Evolutionary conservation across 345 rosid genomes (phyloP).

Genomic region (Bretschneidera sinensis): DNA sequence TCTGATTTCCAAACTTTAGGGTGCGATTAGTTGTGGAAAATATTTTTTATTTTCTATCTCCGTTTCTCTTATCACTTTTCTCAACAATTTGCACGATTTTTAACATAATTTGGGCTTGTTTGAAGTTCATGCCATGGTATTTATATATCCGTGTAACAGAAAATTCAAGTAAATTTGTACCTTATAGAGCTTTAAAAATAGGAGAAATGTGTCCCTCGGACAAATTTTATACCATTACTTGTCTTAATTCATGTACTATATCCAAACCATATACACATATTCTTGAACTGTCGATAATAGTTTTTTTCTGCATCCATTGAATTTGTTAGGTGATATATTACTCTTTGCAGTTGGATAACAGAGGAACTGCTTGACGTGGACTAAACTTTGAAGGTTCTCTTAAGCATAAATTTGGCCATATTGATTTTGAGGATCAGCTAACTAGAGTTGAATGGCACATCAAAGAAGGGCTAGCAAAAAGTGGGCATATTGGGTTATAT

Average conservation of each 20-base stretch:
- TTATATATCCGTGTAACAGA: too few species aligned
- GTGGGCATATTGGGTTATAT: slow-evolving; percentile 64
- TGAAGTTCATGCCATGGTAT: background rate
- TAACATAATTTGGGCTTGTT: background rate
- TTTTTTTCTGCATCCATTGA: background rate
- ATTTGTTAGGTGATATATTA: background rate
- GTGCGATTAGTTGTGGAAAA: too few species aligned
- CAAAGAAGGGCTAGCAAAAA: slow-evolving; percentile 64
- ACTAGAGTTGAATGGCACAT: slow-evolving; percentile 84
- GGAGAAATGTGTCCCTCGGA: too few species aligned
- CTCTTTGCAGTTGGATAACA: slow-evolving; percentile 70
- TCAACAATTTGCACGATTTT: too few species aligned
- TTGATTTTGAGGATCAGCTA: slow-evolving; percentile 81
- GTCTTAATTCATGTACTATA: background rate
- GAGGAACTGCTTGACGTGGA: slow-evolving; percentile 93
- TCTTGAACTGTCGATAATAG: background rate
- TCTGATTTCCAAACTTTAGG: too few species aligned
- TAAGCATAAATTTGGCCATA: slow-evolving; percentile 47
- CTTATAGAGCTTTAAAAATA: too few species aligned
- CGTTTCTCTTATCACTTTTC: too few species aligned
- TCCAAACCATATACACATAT: background rate
- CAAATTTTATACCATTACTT: background rate
- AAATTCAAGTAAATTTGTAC: too few species aligned
- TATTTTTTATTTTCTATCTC: too few species aligned
- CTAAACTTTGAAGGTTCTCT: slow-evolving; percentile 72